phyloP scores from a whole-genome alignment of 2,329 filamentous ascomycete genomes.

The Talaromyces marneffei region DNA sequence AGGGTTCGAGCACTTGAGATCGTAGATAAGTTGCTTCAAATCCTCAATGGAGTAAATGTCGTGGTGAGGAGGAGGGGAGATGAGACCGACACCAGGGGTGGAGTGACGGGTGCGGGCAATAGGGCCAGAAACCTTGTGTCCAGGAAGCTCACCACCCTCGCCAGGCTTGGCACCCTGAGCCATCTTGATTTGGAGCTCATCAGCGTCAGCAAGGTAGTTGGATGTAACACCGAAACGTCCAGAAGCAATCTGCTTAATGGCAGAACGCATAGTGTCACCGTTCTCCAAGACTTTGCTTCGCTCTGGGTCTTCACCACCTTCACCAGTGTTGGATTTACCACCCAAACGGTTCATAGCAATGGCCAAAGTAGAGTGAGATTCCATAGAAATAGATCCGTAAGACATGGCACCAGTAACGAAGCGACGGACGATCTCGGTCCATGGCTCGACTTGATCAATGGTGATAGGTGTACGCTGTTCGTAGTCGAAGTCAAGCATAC shows the following conservation, averaged over 20 bases:
- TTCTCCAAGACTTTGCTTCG: conserved; percentile 80
- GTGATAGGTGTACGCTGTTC: conserved; percentile 78
- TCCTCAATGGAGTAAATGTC: conserved; percentile 99
- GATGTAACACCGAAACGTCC: conserved; percentile 95
- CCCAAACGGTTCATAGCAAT: conserved; percentile 96
- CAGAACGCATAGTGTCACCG: conserved; percentile 92
- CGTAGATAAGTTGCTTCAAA: conserved; percentile 95
- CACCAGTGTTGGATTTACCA: conserved; percentile 95
- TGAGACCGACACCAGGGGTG: conserved; percentile 90
- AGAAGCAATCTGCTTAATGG: conserved; percentile 95
- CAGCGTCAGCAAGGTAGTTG: conserved; percentile 87
- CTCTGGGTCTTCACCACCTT: conserved; percentile 93
- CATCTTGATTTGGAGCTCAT: conserved; percentile 99
- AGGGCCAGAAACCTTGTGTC: conserved; percentile 90
- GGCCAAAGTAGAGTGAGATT: conserved; percentile 90
- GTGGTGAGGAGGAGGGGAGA: conserved; percentile 92
- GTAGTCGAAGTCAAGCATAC: conserved; percentile 92
- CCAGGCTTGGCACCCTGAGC: conserved; percentile 96
- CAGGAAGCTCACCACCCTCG: conserved; percentile 93
- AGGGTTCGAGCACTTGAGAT: conserved; percentile 93
- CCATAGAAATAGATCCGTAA: conserved; percentile 97
- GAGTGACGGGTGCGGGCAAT: conserved; percentile 95
- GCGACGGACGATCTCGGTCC: conserved; percentile 94
- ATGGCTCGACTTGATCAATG: conserved; percentile 94
- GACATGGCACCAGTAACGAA: conserved; percentile 99